Evolutionary conservation across 1,284 basidiomycete species (phyloP).

Genomic region (Hymenochaete sp.): DNA sequence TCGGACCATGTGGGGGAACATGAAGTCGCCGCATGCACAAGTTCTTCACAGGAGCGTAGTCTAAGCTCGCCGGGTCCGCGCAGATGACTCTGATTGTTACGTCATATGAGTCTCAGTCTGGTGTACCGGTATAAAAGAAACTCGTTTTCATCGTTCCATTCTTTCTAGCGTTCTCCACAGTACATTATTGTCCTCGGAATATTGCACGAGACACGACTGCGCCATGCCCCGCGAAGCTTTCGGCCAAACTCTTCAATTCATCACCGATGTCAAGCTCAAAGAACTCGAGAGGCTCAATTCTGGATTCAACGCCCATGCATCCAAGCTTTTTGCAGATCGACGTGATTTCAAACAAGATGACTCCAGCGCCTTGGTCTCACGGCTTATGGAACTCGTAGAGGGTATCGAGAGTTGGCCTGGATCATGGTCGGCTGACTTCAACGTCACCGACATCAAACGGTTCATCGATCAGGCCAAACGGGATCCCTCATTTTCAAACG

Average conservation of each 20-base stretch:
- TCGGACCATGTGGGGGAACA: too few relatives aligned
- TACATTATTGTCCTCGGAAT: too few relatives aligned
- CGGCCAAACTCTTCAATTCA: conserved; percentile 30
- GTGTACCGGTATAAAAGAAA: too few relatives aligned
- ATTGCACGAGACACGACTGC: too few relatives aligned
- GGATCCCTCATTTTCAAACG: conserved; percentile 10
- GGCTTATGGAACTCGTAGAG: conserved; percentile 9
- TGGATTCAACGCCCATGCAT: conserved; percentile 4
- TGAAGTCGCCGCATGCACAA: too few relatives aligned
- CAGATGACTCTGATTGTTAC: too few relatives aligned
- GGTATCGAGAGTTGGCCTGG: conserved; percentile 14
- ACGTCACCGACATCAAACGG: conserved; percentile 7
- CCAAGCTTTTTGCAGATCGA: neutral
- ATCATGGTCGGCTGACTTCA: conserved; percentile 11
- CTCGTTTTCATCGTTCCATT: too few relatives aligned
- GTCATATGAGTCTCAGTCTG: too few relatives aligned
- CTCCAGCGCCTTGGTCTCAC: conserved; percentile 1
- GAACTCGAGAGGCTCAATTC: conserved; percentile 31
- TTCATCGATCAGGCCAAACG: conserved; percentile 13
- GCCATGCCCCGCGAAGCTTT: conserved; percentile 17
- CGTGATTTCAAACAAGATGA: too few relatives aligned
- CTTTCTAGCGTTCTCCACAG: too few relatives aligned
- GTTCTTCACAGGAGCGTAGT: too few relatives aligned
- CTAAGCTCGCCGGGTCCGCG: too few relatives aligned
- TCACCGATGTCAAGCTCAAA: conserved; percentile 35